These are phyloP conservation scores for Kondoa malvinella DNA, from an alignment of 768 basidiomycete genomes.

Conservation along the genomic window DNA sequence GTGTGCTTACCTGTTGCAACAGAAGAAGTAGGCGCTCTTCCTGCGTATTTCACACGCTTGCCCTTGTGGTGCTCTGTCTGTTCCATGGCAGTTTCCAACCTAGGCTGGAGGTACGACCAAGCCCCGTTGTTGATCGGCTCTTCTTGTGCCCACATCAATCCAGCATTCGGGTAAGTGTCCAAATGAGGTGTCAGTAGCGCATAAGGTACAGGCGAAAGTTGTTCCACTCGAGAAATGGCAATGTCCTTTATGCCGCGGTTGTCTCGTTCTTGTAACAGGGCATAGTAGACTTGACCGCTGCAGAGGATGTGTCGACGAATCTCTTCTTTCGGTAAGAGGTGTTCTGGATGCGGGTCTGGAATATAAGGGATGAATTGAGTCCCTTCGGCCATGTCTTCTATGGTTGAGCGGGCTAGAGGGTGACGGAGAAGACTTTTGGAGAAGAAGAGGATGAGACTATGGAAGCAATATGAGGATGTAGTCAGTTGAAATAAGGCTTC, in stretches of 20 bases:
- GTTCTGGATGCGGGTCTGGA: conserved; percentile 59
- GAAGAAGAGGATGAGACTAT: conserved; percentile 80
- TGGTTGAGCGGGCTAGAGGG: conserved; percentile 68
- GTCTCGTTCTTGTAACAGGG: conserved; percentile 71
- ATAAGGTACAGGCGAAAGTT: conserved; percentile 93
- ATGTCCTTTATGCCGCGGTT: conserved; percentile 74
- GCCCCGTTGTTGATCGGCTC: conserved; percentile 94
- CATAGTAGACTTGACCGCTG: conserved; percentile 77
- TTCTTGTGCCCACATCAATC: conserved; percentile 77
- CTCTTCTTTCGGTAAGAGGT: conserved; percentile 59
- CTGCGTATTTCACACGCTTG: conserved; percentile 81
- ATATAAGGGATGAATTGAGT: conserved; percentile 86
- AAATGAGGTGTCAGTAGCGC: conserved; percentile 82
- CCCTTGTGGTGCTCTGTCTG: conserved; percentile 77
- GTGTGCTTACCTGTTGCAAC: conserved; percentile 48
- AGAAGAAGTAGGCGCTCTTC: conserved; percentile 77
- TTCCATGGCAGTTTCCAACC: conserved; percentile 81
- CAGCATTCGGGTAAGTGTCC: conserved; percentile 91
- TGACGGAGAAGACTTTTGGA: conserved; percentile 91
- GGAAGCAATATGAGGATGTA: background rate
- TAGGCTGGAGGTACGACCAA: conserved; percentile 74
- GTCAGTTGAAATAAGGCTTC: conserved; percentile 12
- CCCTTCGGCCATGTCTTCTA: conserved; percentile 76
- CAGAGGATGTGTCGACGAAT: conserved; percentile 63
- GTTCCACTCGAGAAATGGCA: conserved; percentile 85